Percentiles rank a stretch among this genome's conserved stretches.
Conservation (phyloP, 1,284 basidiomycete species). For the Ceratobasidium sp. region DNA sequence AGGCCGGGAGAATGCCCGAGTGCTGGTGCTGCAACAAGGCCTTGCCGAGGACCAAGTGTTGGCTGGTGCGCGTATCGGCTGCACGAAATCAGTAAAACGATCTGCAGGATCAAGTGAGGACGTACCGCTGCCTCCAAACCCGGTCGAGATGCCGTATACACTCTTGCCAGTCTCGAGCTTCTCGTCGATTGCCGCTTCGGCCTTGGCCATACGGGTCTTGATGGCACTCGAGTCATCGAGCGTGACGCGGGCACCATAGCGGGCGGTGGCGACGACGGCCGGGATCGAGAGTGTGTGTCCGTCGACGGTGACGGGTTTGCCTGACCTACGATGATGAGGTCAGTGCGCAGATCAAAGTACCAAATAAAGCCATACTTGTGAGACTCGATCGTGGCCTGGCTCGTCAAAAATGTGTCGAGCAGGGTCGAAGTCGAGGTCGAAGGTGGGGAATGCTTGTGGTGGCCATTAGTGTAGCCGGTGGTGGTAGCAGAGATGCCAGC, state of each 20-base stretch:
- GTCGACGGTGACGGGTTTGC: conserved; percentile 61
- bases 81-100: conserved; percentile 13
- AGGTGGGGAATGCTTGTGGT: conserved; percentile 1
- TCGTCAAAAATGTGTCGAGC: conserved; percentile 38
- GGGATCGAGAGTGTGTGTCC: conserved; percentile 75
- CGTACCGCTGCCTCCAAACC: conserved; percentile 38
- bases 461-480: conserved; percentile 12
- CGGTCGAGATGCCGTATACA: conserved; percentile 64
- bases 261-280: conserved; percentile 73
- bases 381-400: conserved; percentile 27
- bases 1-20: conserved; percentile 63
- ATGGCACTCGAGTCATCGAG: conserved; percentile 60
- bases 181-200: conserved; percentile 65
- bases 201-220: conserved; percentile 61
- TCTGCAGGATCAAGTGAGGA: conserved; percentile 1
- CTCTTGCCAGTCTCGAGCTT: conserved; percentile 73
- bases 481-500: conserved; percentile 13
- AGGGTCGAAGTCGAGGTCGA: neutral
- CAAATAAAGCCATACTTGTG: conserved; percentile 34
- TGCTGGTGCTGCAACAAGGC: conserved; percentile 84
- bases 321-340: conserved; percentile 26
- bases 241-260: conserved; percentile 62
- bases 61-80: conserved; percentile 74
- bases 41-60: conserved; percentile 71
- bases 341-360: conserved; percentile 27